Evolutionary conservation across 306 rosid species (phyloP).

Genomic region (Lathyrus sativus): DNA sequence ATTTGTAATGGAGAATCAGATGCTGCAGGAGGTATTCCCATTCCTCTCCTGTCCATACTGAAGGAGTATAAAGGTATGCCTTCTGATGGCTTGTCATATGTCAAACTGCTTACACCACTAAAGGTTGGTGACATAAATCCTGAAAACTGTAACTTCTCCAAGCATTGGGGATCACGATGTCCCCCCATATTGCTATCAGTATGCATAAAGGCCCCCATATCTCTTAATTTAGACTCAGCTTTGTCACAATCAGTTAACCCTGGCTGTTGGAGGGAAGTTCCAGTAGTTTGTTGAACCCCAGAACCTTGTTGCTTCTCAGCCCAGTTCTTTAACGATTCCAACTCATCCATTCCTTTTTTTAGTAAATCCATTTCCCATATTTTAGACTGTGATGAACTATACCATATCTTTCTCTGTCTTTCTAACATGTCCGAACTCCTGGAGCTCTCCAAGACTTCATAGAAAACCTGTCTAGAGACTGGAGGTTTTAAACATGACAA

Average conservation of each 20-base stretch:
- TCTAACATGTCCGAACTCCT: conserved; percentile 96
- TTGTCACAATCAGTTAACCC: conserved; percentile 67
- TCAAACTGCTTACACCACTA: conserved; percentile 71
- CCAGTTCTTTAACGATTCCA: conserved; percentile 65
- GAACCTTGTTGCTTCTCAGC: conserved; percentile 61
- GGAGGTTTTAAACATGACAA: conserved; percentile 85
- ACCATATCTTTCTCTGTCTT: conserved; percentile 98
- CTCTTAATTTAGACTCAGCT: conserved; percentile 72
- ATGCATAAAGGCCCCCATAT: conserved; percentile 61
- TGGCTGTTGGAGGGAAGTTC: conserved; percentile 54
- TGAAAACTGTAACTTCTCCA: conserved; percentile 83
- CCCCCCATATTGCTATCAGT: conserved; percentile 59
- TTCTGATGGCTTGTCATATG: conserved; percentile 79
- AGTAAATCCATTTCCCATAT: conserved; percentile 91
- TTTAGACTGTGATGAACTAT: conserved; percentile 79
- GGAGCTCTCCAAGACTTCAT: conserved; percentile 79
- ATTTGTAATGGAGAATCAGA: conserved; percentile 79
- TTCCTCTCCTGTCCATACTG: conserved; percentile 74
- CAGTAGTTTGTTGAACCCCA: conserved; percentile 53
- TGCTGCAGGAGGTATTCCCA: conserved; percentile 68
- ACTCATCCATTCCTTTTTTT: conserved; percentile 68
- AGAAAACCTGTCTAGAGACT: conserved; percentile 71
- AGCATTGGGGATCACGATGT: conserved; percentile 61
- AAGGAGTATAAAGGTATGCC: conserved; percentile 97
- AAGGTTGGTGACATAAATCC: conserved; percentile 88